Conservation (phyloP, 805 yeast genomes). For the Metschnikowia kofuensis region DNA sequence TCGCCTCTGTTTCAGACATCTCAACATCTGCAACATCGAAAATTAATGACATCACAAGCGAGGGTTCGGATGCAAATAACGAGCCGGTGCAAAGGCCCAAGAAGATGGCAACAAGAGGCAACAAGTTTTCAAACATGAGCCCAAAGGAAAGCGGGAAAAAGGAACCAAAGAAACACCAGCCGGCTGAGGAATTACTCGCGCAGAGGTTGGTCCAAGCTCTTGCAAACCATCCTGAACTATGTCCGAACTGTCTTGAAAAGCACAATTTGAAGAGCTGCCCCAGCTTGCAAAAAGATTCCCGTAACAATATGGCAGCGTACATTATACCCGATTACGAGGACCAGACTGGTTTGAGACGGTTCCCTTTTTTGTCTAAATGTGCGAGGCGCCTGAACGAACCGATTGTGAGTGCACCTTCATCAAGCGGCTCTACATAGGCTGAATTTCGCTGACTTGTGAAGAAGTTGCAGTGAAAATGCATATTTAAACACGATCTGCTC, state of each 20-base stretch:
- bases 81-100: not conserved
- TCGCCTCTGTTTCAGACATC: not conserved
- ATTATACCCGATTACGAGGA: not conserved
- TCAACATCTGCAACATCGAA: not conserved
- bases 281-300: not conserved
- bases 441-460: no score
- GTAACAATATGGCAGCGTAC: slow-evolving; percentile 1
- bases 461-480: no score
- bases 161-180: not conserved
- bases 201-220: not conserved
- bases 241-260: not conserved
- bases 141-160: not conserved
- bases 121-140: not conserved
- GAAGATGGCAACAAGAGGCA: not conserved
- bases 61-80: no score
- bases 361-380: not conserved
- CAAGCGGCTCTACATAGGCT: not conserved
- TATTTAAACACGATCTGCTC: no score
- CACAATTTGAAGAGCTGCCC: not conserved
- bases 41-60: no score
- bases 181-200: not conserved
- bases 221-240: not conserved
- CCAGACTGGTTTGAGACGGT: not conserved
- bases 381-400: not conserved
- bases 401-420: not conserved